phyloP scores from a whole-genome alignment of 1,139 yeast genomes.

The Diutina neorugosa region DNA sequence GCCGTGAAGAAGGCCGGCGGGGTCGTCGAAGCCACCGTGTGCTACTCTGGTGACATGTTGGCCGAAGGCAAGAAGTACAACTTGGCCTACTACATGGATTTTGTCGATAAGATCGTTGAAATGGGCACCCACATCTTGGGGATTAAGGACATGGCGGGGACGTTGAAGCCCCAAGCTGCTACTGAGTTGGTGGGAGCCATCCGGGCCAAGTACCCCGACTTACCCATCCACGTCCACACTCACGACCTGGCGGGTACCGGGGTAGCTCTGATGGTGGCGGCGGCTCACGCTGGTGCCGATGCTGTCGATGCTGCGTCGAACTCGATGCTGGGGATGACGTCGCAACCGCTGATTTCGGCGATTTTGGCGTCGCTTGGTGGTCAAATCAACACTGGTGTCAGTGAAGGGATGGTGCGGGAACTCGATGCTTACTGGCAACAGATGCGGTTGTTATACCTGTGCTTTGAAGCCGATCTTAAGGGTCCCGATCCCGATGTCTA shows the following conservation, averaged over 20 bases:
- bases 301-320: constrained; percentile 96
- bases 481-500: constrained; percentile 99
- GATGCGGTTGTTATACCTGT: constrained; percentile 90
- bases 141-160: constrained; percentile 99
- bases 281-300: constrained; percentile 95
- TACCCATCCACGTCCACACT: constrained; percentile 97
- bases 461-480: constrained; percentile 96
- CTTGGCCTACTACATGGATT: constrained; percentile 72
- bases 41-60: constrained; percentile 98
- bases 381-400: constrained; percentile 63
- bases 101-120: constrained; percentile 72
- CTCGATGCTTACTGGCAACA: constrained; percentile 96
- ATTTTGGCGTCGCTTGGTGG: constrained; percentile 88
- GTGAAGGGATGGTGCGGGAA: constrained; percentile 58
- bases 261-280: constrained; percentile 91
- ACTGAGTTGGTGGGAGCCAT: constrained; percentile 63
- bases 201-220: constrained; percentile 77
- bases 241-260: constrained; percentile 99
- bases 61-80: constrained; percentile 91
- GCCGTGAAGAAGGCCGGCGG: constrained; percentile 98
- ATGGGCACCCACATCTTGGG: constrained; percentile 97
- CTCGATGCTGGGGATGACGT: constrained; percentile 96
- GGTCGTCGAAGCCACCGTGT: constrained; percentile 94
- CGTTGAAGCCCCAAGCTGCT: constrained; percentile 93
- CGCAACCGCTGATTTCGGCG: constrained; percentile 95